Base-by-base conservation (phyloP, 176 grass and related monocot species). In the Cocos nucifera region DNA sequence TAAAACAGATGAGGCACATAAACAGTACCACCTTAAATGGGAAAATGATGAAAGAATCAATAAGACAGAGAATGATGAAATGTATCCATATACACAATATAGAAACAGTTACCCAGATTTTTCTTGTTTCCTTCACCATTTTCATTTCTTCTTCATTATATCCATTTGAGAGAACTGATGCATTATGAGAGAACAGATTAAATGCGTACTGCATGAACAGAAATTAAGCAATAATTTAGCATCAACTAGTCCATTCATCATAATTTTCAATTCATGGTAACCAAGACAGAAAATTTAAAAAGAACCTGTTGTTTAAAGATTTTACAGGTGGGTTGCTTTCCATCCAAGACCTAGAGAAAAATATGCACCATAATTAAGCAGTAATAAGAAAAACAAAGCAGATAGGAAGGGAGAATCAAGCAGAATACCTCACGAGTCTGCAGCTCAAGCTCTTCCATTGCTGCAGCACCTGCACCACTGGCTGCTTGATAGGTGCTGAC, bases 141-240 rank as follows among this genome's bases (percentile, higher is more conserved):
- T 97, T 97, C 81, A 97, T 97, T 61, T 97, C 93, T 72, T 97
- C 93, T 66, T 92, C 93, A 39, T 98, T 98, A 27, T 98, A 98
- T 9, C 93, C 93, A 73, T 98, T 98, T 67, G 80, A 73, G 71
- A 88, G 73, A 82, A 98, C 69, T 23, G 78, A 73, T 16, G 93
- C 84, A 79, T 98, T 98, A 51, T 98, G 93, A 17, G 93, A 98
- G 76, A 98, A 92, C 67, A 98, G 75, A 72, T 98, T 98, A 59
- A 98, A 98, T 56, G 93, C 93, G 79, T 98, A 98, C 87, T 98
- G 71, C 75, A 88, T 19, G 44, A 85, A 19, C 20, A 63, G 49
- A 63, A 14, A 72, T 71, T 81, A 56, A 67, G 23, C 20, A 28
- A 51, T n/a, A 2, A 61, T 32, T 17, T 59, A 3, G 61, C 24